Percentiles rank a stretch among this genome's conserved stretches.
Evolutionary conservation across 306 rosid genomes (phyloP).

Genomic region (Cyamopsis tetragonoloba): DNA sequence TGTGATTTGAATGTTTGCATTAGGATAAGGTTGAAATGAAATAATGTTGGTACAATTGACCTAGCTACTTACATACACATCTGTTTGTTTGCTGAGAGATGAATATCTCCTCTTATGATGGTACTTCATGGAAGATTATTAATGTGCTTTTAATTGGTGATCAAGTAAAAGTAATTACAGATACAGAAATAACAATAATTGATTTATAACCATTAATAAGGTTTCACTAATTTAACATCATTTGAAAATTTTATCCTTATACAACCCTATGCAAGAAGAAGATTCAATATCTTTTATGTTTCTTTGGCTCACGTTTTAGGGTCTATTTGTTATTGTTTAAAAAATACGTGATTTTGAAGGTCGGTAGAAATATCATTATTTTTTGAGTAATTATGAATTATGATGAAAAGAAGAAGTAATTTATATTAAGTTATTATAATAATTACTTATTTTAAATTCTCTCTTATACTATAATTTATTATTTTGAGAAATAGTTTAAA

Average conservation of each 20-base stretch:
- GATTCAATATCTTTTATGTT: background rate
- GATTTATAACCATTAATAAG: background rate
- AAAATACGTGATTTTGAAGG: no score
- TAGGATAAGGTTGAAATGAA: conserved; percentile 9
- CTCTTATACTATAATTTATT: no score
- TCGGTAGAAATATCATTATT: no score
- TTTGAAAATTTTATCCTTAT: background rate
- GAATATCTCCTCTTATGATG: background rate
- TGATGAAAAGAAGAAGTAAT: no score
- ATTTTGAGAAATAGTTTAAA: no score
- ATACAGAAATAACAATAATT: background rate
- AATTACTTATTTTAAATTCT: no score
- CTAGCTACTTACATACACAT: background rate
- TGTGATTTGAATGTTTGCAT: no score
- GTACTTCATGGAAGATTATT: background rate
- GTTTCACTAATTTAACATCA: background rate
- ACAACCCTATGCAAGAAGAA: background rate
- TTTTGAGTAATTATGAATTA: no score
- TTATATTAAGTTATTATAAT: no score
- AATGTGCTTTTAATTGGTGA: background rate
- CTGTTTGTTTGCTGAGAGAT: background rate
- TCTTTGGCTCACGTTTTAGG: background rate
- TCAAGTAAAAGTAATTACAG: background rate
- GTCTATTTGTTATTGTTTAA: no score
- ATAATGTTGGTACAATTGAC: background rate